Evolutionary conservation across 768 basidiomycete genomes (phyloP).

Genomic region (Cystofilobasidium capitatum): DNA sequence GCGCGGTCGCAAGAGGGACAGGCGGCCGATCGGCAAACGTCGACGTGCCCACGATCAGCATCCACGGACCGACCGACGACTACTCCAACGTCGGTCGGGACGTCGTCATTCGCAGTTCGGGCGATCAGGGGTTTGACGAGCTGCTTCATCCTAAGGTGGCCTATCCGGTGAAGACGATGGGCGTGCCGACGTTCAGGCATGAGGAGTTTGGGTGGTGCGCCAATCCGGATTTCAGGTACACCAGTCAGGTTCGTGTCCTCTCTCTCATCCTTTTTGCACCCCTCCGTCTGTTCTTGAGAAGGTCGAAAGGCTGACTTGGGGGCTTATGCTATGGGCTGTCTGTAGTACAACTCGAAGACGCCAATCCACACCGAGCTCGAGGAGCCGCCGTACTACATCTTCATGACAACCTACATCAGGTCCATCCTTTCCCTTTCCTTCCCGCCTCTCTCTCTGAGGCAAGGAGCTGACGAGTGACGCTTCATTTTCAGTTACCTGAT

Average conservation of each 20-base stretch:
- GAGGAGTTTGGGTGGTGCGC: slow-evolving; percentile 88
- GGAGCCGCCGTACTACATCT: slow-evolving; percentile 86
- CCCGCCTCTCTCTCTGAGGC: neutral
- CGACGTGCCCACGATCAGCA: neutral
- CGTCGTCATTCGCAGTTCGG: neutral
- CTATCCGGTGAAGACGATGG: slow-evolving; percentile 16
- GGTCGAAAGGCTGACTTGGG: too few relatives aligned
- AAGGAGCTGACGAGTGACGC: neutral
- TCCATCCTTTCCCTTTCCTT: slow-evolving; percentile 1
- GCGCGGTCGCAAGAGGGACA: neutral
- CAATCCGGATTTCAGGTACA: slow-evolving; percentile 62
- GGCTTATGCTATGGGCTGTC: slow-evolving; percentile 14
- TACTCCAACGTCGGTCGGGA: neutral
- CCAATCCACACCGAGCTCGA: slow-evolving; percentile 46
- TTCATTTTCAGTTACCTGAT: slow-evolving; percentile 62
- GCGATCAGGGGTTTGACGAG: slow-evolving; percentile 3
- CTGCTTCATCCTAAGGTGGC: neutral
- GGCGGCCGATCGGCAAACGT: neutral
- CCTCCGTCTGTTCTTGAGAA: neutral
- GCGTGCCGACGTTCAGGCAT: slow-evolving; percentile 41
- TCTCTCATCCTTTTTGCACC: slow-evolving; percentile 25
- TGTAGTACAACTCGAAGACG: slow-evolving; percentile 37
- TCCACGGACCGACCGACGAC: neutral
- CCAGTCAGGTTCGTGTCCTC: slow-evolving; percentile 52
- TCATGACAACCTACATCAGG: slow-evolving; percentile 76